Conservation (phyloP, 192 early-diverging fungal genomes). For the Spizellomyces punctatus region DNA sequence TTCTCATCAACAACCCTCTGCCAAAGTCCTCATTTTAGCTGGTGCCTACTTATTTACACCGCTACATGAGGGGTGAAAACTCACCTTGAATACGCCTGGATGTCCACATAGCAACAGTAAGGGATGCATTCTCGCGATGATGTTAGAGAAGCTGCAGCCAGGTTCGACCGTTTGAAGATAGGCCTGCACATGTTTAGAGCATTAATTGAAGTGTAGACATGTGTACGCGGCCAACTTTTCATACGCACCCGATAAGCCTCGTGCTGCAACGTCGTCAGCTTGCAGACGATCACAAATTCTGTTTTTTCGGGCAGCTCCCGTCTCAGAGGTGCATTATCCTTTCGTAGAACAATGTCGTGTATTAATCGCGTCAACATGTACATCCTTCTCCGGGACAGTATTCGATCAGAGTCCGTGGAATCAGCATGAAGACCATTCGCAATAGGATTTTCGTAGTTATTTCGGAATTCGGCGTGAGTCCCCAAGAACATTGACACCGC, state of each 20-base stretch:
- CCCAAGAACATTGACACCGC: slow-evolving; percentile 67
- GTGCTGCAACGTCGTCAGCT: slow-evolving; percentile 59
- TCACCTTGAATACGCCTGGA: slow-evolving; percentile 15
- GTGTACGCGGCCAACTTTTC: background rate
- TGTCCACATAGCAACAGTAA: slow-evolving; percentile 19
- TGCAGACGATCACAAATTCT: slow-evolving; percentile 72
- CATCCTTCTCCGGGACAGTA: slow-evolving; percentile 6
- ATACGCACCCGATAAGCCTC: slow-evolving; percentile 55
- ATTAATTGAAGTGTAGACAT: too few relatives aligned
- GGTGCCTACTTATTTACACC: background rate
- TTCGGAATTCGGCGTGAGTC: slow-evolving; percentile 52
- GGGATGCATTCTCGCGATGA: background rate
- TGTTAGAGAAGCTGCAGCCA: background rate
- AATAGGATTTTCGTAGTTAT: slow-evolving; percentile 48
- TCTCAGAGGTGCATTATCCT: slow-evolving; percentile 16
- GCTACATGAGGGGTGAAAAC: background rate
- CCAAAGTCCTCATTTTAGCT: too few relatives aligned
- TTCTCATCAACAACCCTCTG: too few relatives aligned
- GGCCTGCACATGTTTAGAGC: too few relatives aligned
- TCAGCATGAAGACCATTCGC: slow-evolving; percentile 21
- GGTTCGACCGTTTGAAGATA: too few relatives aligned
- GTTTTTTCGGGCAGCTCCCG: slow-evolving; percentile 67
- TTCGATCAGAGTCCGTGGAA: slow-evolving; percentile 23
- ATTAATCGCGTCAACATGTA: slow-evolving; percentile 17
- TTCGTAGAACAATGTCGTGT: slow-evolving; percentile 23